Evolutionary conservation across 2,329 filamentous ascomycete genomes (phyloP).

Genomic region (Rhexocercosporidium sp.): DNA sequence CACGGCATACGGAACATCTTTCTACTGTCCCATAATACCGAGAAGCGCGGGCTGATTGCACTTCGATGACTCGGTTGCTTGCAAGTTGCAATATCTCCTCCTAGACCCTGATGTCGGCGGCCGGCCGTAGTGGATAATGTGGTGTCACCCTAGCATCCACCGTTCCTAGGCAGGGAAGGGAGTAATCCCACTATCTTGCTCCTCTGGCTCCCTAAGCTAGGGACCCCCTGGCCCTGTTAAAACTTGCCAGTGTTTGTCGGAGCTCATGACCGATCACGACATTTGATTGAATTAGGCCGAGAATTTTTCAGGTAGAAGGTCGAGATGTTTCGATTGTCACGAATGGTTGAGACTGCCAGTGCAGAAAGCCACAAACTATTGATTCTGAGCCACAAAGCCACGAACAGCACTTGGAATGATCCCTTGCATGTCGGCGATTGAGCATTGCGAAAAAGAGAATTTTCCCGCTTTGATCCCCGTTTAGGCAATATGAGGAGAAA

Average conservation of each 20-base stretch:
- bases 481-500: background rate
- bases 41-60: background rate
- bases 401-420: background rate
- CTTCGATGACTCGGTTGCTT: background rate
- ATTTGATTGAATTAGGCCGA: no score
- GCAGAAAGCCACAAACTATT: background rate
- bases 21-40: background rate
- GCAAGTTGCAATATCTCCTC: background rate
- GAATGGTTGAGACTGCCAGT: background rate
- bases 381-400: conserved; percentile 1
- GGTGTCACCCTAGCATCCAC: background rate
- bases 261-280: background rate
- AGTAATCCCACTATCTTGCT: background rate
- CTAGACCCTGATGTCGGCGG: background rate
- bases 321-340: background rate
- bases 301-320: background rate
- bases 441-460: background rate
- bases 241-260: background rate
- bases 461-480: conserved; percentile 4
- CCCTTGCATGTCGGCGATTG: background rate
- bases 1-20: background rate
- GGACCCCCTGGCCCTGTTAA: background rate
- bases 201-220: background rate
- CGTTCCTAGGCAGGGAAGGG: background rate
- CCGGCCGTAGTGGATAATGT: conserved; percentile 8